Evolutionary conservation across 345 rosid species (phyloP), one percentile per base, ranked within the genome.

Genomic region (Citropsis articulata): DNA sequence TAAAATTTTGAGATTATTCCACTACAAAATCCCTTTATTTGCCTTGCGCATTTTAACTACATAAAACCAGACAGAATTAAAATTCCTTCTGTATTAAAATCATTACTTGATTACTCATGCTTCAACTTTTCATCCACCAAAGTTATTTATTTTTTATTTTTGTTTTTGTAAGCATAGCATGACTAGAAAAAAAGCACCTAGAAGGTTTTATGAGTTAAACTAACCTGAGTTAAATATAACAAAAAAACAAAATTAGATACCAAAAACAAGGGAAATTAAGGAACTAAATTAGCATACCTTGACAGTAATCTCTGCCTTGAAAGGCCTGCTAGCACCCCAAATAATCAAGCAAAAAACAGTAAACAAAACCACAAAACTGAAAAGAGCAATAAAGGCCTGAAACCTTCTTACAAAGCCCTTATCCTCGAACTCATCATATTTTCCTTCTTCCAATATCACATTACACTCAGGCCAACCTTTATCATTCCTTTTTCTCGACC

Each of bases 391-490:
- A 81, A 88, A 80, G 42, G 84, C 91, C 81, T 89, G 97, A 76
- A 80, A 87, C 74, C 90, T 76, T 79, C 92, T 86, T 19, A 85
- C 86, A 69, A 84, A 91, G 0, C 85, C 81, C 85, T 80, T 85
- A 50, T 91, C 93, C 40, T 87, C 91, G 30, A 79, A 35, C 61
- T 92, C 95, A 77, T 90, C 95, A 72, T 89, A 91, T 1, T 84
- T 79, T 31, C 95, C 97, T 85, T 91, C 98, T 83, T 92, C 98
- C 76, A 88, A 56, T 31, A 92, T 90, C 57, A 89, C 90, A 72
- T 90, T 80, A 61, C 94, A 89, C 76, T 92, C 93, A 10, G 94
- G 94, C 97, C 94, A 90, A 18, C 92, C 94, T 78, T 92, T 91
- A 14, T 90, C 98, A 18, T 93, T 90, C 88, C 88, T 86, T 75